These are phyloP conservation scores for Hydnomerulius pinastri DNA, from an alignment of 768 basidiomycete genomes.

Conservation along the genomic window DNA sequence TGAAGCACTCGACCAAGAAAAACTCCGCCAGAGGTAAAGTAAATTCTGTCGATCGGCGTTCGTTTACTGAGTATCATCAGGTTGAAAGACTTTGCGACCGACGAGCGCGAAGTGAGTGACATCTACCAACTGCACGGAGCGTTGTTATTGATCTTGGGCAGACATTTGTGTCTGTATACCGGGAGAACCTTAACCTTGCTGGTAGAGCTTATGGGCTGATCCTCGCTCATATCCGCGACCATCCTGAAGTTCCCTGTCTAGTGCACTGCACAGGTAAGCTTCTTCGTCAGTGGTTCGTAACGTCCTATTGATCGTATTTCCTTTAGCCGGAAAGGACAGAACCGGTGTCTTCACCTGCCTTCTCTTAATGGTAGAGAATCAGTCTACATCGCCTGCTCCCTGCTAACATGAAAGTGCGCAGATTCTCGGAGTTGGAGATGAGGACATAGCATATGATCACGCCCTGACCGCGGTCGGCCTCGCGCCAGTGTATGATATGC, in stretches of 20 bases:
- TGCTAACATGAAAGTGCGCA: background rate
- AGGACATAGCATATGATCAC: conserved; percentile 43
- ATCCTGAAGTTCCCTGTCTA: conserved; percentile 40
- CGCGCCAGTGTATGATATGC: conserved; percentile 31
- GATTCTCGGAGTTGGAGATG: conserved; percentile 43
- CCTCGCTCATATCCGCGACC: conserved; percentile 39
- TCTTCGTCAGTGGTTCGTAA: background rate
- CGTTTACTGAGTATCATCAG: conserved; percentile 15
- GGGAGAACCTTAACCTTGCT: conserved; percentile 33
- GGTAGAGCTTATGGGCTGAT: conserved; percentile 35
- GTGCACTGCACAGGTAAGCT: conserved; percentile 46
- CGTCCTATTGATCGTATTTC: too few species aligned
- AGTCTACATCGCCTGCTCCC: background rate
- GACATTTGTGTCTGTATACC: conserved; percentile 35
- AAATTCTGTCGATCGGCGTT: background rate
- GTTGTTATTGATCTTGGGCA: conserved; percentile 6
- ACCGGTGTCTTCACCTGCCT: conserved; percentile 42
- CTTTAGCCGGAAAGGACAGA: conserved; percentile 45
- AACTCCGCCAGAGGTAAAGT: conserved; percentile 23
- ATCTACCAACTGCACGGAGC: background rate
- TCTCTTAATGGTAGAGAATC: conserved; percentile 31
- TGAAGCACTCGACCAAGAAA: conserved; percentile 31
- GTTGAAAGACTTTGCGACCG: conserved; percentile 28
- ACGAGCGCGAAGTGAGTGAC: conserved; percentile 25
- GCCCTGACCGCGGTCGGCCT: conserved; percentile 40